Evolutionary conservation across 2,329 filamentous ascomycete species (phyloP).

Genomic region (Fusarium subglutinans): DNA sequence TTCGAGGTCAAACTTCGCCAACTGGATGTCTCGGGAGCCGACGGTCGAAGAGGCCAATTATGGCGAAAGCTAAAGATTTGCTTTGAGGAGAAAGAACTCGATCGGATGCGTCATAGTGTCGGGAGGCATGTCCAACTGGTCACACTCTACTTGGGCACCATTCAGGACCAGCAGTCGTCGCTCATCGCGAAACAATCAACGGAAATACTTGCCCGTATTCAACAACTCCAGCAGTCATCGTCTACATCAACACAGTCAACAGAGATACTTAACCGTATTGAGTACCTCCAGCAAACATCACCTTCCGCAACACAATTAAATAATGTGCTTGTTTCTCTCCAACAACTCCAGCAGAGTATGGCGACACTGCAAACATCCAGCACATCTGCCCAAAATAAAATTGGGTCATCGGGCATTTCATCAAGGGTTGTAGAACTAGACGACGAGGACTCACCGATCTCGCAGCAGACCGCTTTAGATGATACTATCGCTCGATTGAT

Average conservation of each 20-base stretch:
- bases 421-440: not conserved
- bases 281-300: not conserved
- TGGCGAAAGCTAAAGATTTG: not conserved
- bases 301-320: not conserved
- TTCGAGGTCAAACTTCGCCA: not conserved
- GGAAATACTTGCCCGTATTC: not conserved
- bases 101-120: not conserved
- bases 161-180: not conserved
- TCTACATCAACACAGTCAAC: not conserved
- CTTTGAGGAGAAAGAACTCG: not conserved
- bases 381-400: not conserved
- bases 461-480: rapidly evolving
- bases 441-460: not conserved
- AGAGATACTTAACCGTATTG: rapidly evolving
- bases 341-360: not conserved
- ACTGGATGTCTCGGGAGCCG: not conserved
- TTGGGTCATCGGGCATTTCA: not conserved
- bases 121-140: not conserved
- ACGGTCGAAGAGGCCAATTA: not conserved
- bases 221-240: rapidly evolving
- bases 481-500: not conserved
- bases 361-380: rapidly evolving
- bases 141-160: not conserved
- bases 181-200: not conserved
- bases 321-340: not conserved